phyloP scores from a whole-genome alignment of 768 basidiomycete genomes.

The Lactarius akahatsu region DNA sequence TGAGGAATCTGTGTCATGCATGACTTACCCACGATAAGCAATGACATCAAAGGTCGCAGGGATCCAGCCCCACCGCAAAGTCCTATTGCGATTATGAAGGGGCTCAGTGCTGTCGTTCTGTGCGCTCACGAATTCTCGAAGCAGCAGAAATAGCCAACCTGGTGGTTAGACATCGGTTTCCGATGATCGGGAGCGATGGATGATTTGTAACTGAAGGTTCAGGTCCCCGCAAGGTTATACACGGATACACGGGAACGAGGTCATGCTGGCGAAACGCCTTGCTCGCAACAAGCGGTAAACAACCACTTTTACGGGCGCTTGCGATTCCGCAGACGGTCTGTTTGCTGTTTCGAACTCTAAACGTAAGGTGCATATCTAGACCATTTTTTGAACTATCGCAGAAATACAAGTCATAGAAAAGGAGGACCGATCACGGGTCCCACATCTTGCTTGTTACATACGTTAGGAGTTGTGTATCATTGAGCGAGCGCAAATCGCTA shows the following conservation, averaged over 20 bases:
- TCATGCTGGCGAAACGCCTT: not conserved
- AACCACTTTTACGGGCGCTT: not conserved
- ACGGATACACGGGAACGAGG: not conserved
- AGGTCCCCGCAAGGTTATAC: not conserved
- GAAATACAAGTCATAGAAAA: conserved; percentile 2
- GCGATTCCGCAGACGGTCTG: not conserved
- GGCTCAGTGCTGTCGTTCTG: not conserved
- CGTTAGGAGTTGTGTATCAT: conserved; percentile 52
- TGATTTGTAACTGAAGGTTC: not conserved
- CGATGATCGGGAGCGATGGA: not conserved
- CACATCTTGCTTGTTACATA: conserved; percentile 71
- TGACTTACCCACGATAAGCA: conserved; percentile 3
- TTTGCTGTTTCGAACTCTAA: conserved; percentile 11
- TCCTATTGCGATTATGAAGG: conserved; percentile 4
- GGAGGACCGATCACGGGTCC: conserved; percentile 45
- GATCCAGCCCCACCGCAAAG: conserved; percentile 22
- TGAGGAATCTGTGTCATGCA: conserved; percentile 6
- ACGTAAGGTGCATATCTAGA: conserved; percentile 10
- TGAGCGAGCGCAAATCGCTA: conserved; percentile 51
- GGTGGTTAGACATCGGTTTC: conserved; percentile 2
- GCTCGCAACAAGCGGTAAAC: not conserved
- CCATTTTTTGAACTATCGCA: conserved; percentile 16
- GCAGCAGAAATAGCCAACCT: not conserved
- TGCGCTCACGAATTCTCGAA: conserved; percentile 15
- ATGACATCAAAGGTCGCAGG: conserved; percentile 17